Base-by-base conservation (phyloP, 331 rosid species). In the Erythrophleum ivorense region DNA sequence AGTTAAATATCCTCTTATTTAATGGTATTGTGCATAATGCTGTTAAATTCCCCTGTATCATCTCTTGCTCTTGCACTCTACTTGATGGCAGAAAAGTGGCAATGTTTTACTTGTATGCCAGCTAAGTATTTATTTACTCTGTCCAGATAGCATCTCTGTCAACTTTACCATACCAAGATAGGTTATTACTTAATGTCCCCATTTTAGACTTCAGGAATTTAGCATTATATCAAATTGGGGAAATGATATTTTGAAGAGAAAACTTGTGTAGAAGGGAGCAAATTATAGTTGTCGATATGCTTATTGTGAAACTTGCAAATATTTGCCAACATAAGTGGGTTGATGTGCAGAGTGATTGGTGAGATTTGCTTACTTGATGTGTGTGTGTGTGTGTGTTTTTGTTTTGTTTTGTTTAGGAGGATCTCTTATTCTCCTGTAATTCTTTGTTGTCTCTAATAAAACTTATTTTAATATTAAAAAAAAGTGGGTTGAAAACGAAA, bases 1-100 rank as follows among this genome's bases (percentile, higher is more conserved):
- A 91, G 97, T 73, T 71, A 73, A 64, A 71, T 55, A 4, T 74
- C 54, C 41, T 67, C n/a, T 59, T 70, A 43, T 72, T 78, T 62
- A 78, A 40, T 79, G 71, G 65, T 73, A 59, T 52, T 58, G 13
- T 77, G 62, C 62, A 29, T 62, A 74, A 60, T 81, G 55, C 70
- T 75, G 62, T 62, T 43, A 5, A 12, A 75, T 55, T 34, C n/a
- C 31, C 38, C 38, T 19, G 15, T 15, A 45, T 58, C 6, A 5
- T 45, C 53, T 45, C 69, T 46, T 71, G 58, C 54, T 60, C 45
- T 24, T 21, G 40, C 69, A 3, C 46, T 24, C 46, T 60, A 21
- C 29, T 33, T 43, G 71, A 50, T 64, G 0, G 7, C 34, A 10
- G 24, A 38, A 52, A 3, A 63, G 65, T 2, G 6, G 64, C 53